Conservation (phyloP, 352 stramenopile species). For the Pythium plurisporium region DNA sequence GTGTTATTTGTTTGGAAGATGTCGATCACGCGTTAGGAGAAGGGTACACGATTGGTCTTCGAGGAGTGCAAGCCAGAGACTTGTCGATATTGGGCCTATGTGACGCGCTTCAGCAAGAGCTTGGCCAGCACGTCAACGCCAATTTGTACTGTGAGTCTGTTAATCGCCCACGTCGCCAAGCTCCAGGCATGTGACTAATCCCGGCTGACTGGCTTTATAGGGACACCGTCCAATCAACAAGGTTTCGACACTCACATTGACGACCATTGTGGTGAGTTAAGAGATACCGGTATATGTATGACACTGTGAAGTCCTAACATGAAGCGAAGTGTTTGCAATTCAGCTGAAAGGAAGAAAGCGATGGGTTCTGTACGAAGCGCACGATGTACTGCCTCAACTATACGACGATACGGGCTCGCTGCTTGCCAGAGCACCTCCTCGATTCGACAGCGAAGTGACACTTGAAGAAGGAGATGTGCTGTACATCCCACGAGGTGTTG, state of each 20-base stretch:
- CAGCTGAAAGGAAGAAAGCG: constrained; percentile 30
- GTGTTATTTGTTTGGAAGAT: constrained; percentile 1
- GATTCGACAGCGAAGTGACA: not conserved
- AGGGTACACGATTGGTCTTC: constrained; percentile 30
- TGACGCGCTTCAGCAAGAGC: constrained; percentile 19
- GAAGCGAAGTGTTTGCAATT: constrained; percentile 28
- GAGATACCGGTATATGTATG: no score
- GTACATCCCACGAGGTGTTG: constrained; percentile 30
- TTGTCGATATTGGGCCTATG: constrained; percentile 12
- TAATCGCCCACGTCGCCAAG: not conserved
- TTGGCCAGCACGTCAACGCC: constrained; percentile 31
- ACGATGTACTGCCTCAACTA: constrained; percentile 16
- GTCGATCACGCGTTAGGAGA: constrained; percentile 15
- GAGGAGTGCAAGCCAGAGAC: constrained; percentile 27
- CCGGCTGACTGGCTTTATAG: not conserved
- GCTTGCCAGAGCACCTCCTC: not conserved
- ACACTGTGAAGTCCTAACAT: not conserved
- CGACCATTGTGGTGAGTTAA: constrained; percentile 32
- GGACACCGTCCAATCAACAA: constrained; percentile 27
- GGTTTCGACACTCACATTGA: constrained; percentile 32
- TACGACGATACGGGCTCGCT: constrained; percentile 19
- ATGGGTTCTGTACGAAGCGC: constrained; percentile 22
- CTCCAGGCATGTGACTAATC: not conserved
- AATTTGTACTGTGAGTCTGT: constrained; percentile 31
- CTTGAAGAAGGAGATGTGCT: constrained; percentile 26